Conservation (phyloP, 2,329 filamentous ascomycete genomes). For the Arthrinium phaeospermum region DNA sequence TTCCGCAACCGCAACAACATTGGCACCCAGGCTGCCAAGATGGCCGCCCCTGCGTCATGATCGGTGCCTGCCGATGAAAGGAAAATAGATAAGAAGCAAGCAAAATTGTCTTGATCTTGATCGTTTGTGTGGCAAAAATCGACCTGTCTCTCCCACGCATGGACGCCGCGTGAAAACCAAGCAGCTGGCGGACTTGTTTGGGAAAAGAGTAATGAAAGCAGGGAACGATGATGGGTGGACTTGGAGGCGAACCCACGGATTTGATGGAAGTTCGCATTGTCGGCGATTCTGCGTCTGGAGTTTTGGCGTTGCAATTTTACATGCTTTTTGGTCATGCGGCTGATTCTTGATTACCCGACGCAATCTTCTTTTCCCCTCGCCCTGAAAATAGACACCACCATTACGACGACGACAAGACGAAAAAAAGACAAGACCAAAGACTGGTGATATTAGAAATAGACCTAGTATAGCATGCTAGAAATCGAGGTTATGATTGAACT, state of each 20-base stretch:
- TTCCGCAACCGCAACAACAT: slow-evolving; percentile 94
- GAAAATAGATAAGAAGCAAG: neutral
- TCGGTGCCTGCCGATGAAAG: neutral
- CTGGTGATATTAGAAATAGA: slow-evolving; percentile 14
- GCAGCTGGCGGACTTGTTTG: neutral
- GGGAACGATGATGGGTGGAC: neutral
- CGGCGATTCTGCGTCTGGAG: slow-evolving; percentile 4
- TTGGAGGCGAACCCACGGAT: neutral
- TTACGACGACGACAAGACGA: neutral
- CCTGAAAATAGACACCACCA: slow-evolving; percentile 4
- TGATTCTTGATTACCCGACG: slow-evolving; percentile 14
- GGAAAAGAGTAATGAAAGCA: slow-evolving; percentile 4
- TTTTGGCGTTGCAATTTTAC: slow-evolving; percentile 7
- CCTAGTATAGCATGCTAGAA: slow-evolving; percentile 15
- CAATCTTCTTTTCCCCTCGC: neutral
- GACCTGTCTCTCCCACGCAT: slow-evolving; percentile 1
- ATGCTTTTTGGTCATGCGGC: neutral
- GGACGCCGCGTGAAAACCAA: slow-evolving; percentile 13
- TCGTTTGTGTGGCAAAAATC: neutral
- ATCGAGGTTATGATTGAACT: slow-evolving; percentile 1
- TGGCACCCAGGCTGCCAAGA: slow-evolving; percentile 59
- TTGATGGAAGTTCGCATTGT: neutral
- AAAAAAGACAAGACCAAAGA: neutral
- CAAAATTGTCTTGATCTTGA: neutral
- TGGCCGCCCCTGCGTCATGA: slow-evolving; percentile 10